These are phyloP conservation scores for Agaricus subrufescens DNA, from an alignment of 768 basidiomycete species.

Conservation along the genomic window DNA sequence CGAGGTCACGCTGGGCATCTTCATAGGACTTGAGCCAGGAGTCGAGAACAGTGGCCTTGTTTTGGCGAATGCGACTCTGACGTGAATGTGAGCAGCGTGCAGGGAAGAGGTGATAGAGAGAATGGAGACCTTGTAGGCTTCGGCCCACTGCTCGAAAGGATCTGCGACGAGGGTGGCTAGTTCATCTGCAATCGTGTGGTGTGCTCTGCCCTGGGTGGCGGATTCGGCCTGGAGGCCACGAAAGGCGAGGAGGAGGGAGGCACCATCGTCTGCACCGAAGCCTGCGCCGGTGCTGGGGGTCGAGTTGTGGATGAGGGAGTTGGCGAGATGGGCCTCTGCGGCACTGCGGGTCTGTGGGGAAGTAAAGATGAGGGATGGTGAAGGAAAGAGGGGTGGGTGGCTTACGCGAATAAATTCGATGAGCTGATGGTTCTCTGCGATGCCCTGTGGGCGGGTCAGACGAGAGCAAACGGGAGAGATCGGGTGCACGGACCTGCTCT, in stretches of 20 bases:
- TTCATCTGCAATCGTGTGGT: conserved; percentile 69
- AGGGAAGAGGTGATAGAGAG: conserved; percentile 9
- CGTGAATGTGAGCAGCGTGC: conserved; percentile 7
- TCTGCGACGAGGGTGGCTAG: conserved; percentile 71
- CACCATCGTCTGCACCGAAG: conserved; percentile 79
- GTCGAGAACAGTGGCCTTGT: conserved; percentile 53
- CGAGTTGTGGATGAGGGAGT: conserved; percentile 47
- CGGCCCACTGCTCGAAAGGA: conserved; percentile 80
- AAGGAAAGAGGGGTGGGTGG: not conserved
- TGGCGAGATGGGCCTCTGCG: conserved; percentile 65
- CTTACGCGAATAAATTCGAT: conserved; percentile 77
- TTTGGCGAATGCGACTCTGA: conserved; percentile 60
- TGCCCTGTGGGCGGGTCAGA: conserved; percentile 46
- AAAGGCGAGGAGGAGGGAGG: conserved; percentile 75
- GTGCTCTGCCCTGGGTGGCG: conserved; percentile 64
- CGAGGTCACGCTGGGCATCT: conserved; percentile 59
- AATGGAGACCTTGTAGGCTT: conserved; percentile 56
- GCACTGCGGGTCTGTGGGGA: conserved; percentile 60
- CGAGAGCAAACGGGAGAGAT: conserved; percentile 9
- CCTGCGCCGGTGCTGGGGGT: conserved; percentile 54
- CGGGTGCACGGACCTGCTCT: conserved; percentile 53
- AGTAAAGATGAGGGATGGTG: not conserved
- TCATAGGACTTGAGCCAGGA: conserved; percentile 71
- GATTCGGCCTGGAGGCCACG: conserved; percentile 77
- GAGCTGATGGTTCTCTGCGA: conserved; percentile 80